Evolutionary conservation across 768 basidiomycete species (phyloP), one percentile per base, ranked within the genome.

Genomic region (Boletales sp.): DNA sequence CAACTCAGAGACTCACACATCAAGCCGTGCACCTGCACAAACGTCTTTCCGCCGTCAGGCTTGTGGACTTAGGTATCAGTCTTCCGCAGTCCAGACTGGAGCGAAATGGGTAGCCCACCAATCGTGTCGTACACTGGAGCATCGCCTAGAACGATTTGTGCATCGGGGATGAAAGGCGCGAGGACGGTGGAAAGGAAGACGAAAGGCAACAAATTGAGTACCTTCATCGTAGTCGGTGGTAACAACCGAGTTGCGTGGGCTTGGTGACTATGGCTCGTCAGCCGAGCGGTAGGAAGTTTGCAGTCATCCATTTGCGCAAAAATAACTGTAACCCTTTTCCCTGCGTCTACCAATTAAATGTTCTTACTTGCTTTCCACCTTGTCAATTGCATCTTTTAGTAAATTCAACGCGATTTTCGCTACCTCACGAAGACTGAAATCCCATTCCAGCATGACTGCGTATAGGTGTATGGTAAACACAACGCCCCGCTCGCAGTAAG

Each of bases 1-100:
- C 17, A 9, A 6, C 15, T 17, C n/a, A 44, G 19, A 11, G 8
- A 74, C 86, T 68, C 59, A 91, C 90, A 91, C 38, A 79, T 69
- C 30, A 90, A 58, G n/a, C 78, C 83, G 43, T 87, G 76, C 70
- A 89, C 79, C 64, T 82, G 79, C 48, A 89, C 74, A 59, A 79
- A 89, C 57, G 85, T 72, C 63, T 74, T 79, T 17, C 84, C 86
- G 18, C 83, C 75, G 19, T 84, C 76, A 27, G 71, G 89, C 55
- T 77, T 76, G 70, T 85, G 72, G 50, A 81, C 57, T 47, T 75
- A 77, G 47, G 73, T 67, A 67, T 75, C 78, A 19, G 74, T 76
- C 29, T 68, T 62, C 43, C 48, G 41, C 52, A 74, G 57, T 40
- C 77, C 70, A 4, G 69, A 62, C 57, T 74, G 73, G 66, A 77